Evolutionary conservation across 2,329 filamentous ascomycete species (phyloP).

Genomic region (Coniochaeta sp.): DNA sequence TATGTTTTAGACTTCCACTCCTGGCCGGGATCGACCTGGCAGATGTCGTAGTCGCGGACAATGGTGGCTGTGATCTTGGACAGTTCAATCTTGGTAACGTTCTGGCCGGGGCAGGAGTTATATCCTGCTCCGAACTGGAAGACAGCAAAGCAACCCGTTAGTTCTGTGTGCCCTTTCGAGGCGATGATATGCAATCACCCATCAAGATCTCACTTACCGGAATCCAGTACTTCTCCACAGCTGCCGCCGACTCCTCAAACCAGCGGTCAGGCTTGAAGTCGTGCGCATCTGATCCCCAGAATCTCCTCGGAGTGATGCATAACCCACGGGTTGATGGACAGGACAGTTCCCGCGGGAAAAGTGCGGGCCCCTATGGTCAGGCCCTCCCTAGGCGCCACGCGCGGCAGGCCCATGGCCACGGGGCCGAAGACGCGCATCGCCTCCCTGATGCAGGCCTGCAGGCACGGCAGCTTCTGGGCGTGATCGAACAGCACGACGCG

Average conservation of each 20-base stretch:
- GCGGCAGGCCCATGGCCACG: conserved; percentile 19
- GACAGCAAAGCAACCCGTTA: background rate
- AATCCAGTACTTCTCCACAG: conserved; percentile 12
- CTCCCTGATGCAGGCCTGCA: conserved; percentile 27
- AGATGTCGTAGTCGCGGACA: conserved; percentile 14
- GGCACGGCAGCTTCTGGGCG: conserved; percentile 21
- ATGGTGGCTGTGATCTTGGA: conserved; percentile 13
- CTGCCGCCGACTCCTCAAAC: conserved; percentile 10
- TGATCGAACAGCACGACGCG: conserved; percentile 16
- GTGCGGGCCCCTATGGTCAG: conserved; percentile 17
- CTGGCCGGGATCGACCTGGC: conserved; percentile 13
- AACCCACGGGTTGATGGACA: conserved; percentile 18
- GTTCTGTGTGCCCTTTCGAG: background rate
- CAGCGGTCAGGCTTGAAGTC: conserved; percentile 17
- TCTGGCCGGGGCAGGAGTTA: conserved; percentile 12
- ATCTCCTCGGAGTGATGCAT: conserved; percentile 18
- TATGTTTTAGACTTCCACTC: conserved; percentile 19
- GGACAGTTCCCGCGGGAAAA: conserved; percentile 20
- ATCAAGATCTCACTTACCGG: conserved; percentile 10
- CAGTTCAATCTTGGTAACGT: conserved; percentile 13
- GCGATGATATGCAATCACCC: too few relatives aligned
- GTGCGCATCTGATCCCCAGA: conserved; percentile 14
- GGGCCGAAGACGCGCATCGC: conserved; percentile 20
- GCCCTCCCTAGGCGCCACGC: conserved; percentile 17
- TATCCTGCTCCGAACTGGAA: conserved; percentile 11